Percentiles rank a stretch among this genome's conserved stretches.
Conservation (phyloP, 208 protist genomes). For the Trypanosomatidae sp. region DNA sequence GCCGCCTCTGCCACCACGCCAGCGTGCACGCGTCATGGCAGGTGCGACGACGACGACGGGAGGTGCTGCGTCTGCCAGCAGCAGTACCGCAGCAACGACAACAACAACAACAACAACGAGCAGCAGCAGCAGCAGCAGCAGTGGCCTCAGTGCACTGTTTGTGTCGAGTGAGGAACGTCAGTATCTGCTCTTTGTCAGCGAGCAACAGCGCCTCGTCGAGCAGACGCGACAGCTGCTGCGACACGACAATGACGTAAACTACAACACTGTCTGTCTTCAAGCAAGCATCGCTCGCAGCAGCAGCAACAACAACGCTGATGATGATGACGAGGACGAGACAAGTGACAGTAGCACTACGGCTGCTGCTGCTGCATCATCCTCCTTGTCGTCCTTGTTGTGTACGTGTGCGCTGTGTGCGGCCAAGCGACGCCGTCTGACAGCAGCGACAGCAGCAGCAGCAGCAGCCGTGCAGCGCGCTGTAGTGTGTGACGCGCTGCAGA, state of each 20-base stretch:
- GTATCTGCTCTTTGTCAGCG: slow-evolving; percentile 54
- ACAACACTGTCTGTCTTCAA: neutral
- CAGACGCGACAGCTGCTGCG: slow-evolving; percentile 46
- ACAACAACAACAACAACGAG: neutral
- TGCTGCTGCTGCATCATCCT: too few relatives aligned
- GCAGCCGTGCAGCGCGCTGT: too few relatives aligned
- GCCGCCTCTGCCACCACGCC: too few relatives aligned
- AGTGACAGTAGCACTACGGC: too few relatives aligned
- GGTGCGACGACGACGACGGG: neutral
- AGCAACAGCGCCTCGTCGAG: slow-evolving; percentile 59
- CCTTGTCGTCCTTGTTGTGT: too few relatives aligned
- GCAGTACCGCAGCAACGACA: slow-evolving; percentile 1
- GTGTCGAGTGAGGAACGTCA: slow-evolving; percentile 67
- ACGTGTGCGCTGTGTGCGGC: too few relatives aligned
- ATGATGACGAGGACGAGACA: too few relatives aligned
- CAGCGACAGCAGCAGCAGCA: too few relatives aligned
- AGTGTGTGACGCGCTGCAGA: too few relatives aligned
- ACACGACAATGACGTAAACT: slow-evolving; percentile 4
- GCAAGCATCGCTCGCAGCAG: neutral
- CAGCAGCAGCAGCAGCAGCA: slow-evolving; percentile 2
- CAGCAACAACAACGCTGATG: slow-evolving; percentile 19
- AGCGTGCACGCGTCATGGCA: too few relatives aligned
- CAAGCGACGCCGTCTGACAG: too few relatives aligned
- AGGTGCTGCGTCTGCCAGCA: neutral
- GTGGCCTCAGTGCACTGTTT: slow-evolving; percentile 67